These are phyloP conservation scores for Triticum urartu DNA, from an alignment of 176 grass and related monocot species.

Conservation along the genomic window DNA sequence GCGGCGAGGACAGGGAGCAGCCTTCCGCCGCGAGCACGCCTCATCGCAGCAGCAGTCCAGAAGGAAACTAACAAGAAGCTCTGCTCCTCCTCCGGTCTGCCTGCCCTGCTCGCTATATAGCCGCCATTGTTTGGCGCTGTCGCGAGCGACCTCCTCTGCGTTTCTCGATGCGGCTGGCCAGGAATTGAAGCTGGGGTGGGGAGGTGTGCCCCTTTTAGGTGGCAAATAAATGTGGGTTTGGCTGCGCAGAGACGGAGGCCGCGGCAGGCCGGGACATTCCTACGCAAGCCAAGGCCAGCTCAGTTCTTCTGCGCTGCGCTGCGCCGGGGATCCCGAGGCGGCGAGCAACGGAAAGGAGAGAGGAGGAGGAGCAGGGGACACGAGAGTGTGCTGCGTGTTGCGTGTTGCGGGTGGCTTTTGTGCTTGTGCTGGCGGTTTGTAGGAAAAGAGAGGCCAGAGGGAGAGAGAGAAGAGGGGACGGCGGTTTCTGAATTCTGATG, in stretches of 20 bases:
- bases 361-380: no score
- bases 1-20: not conserved
- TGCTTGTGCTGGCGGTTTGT: no score
- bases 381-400: no score
- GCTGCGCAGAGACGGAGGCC: not conserved
- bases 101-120: not conserved
- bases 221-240: constrained; percentile 33
- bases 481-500: no score
- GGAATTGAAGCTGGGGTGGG: not conserved
- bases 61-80: no score
- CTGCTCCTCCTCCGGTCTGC: not conserved
- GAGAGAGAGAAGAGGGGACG: no score
- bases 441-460: not conserved
- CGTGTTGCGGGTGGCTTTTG: no score
- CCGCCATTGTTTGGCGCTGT: not conserved
- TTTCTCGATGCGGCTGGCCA: not conserved
- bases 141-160: not conserved
- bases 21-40: not conserved
- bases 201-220: constrained; percentile 33
- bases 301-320: not conserved
- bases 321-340: constrained; percentile 48
- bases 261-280: constrained; percentile 39
- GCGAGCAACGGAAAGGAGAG: not conserved
- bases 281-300: not conserved
- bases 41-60: not conserved